Conservation (phyloP, 257 asterid species). For the Haberlea rhodopensis region DNA sequence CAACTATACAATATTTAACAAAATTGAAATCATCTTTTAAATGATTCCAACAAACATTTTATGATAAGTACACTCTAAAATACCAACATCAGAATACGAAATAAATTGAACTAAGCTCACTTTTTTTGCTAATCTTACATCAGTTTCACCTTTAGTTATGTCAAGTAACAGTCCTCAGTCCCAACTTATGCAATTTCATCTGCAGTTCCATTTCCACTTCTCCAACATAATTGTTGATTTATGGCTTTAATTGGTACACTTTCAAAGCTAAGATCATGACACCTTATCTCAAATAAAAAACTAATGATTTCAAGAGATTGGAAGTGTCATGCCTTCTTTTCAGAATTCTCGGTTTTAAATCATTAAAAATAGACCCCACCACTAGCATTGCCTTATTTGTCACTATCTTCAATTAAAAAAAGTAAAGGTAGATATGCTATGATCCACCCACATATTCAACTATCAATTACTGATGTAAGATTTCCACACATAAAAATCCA, state of each 20-base stretch:
- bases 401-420: slow-evolving; percentile 2
- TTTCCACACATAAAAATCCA: slow-evolving; percentile 18
- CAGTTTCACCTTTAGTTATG: background rate
- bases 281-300: background rate
- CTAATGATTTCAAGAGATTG: background rate
- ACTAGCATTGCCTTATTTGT: background rate
- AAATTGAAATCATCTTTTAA: background rate
- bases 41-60: background rate
- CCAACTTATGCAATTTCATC: no score
- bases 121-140: background rate
- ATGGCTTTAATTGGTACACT: background rate
- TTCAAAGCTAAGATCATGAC: background rate
- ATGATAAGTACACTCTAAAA: background rate
- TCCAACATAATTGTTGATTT: background rate
- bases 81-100: background rate
- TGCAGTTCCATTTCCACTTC: background rate
- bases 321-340: background rate
- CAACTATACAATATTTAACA: background rate
- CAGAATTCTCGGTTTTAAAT: background rate
- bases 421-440: slow-evolving; percentile 8
- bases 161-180: background rate
- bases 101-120: background rate
- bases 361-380: background rate
- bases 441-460: slow-evolving; percentile 1
- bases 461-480: slow-evolving; percentile 14